Evolutionary conservation across 2,329 filamentous ascomycete species (phyloP), one percentile per base, ranked within the genome.

Genomic region (Metarhizium anisopliae): DNA sequence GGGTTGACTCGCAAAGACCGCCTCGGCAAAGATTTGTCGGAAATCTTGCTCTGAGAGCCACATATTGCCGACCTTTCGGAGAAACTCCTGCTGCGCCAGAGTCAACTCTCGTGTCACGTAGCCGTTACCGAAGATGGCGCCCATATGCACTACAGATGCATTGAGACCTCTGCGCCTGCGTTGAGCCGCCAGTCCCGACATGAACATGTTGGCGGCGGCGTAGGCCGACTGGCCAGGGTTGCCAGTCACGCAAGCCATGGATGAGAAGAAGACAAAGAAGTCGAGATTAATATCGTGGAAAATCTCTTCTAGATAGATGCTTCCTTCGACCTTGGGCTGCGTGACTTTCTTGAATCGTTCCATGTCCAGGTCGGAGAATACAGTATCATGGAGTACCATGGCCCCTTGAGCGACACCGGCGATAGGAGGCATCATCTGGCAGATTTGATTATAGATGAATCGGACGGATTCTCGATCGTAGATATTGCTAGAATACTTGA

Each of bases 351-450:
- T 11, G 5, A 40, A 40, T 13, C 13, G 10, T 7, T 59, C 60
- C 68, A 79, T 72, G 64, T 69, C 81, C 3, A 59, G 58, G 29
- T 66, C 63, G 2, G 43, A 51, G 47, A 75, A 65, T 1, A 63
- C 54, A 35, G 20, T 56, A 55, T 78, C 74, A 2, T 62, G 55
- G 0, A 79, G 64, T 2, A 78, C 69, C 71, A 77, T 72, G 6
- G 76, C 74, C 0, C 68, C 76, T 42, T 77, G 68, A 1, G 66
- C 67, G 0, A 77, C 71, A 16, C 77, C 77, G 0, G 60, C 68
- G 32, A 79, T 69, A 0, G 67, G 65, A 0, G 70, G 70, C 56
- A 67, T 60, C 0, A 59, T 61, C 8, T 29, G 38, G 2, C n/a
- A 50, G 6, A 71, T 63, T 0, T 54, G 32, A 4, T 55, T 49